phyloP scores from a whole-genome alignment of 2,329 filamentous ascomycete genomes.

The Penicillium decumbens region DNA sequence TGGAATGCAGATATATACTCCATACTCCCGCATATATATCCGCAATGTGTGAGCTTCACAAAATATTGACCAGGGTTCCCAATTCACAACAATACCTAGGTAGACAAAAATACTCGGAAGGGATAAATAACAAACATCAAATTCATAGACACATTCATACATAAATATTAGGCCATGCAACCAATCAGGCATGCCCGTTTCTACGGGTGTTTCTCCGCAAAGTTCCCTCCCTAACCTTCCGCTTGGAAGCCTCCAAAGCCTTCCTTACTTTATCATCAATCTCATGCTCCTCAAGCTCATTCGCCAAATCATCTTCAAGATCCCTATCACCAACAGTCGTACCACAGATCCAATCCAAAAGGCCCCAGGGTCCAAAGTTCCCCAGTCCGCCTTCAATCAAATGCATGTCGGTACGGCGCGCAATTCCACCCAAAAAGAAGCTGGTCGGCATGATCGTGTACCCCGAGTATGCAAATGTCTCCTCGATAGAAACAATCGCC shows the following conservation, averaged over 20 bases:
- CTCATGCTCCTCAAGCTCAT: constrained; percentile 36
- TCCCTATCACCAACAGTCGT: constrained; percentile 40
- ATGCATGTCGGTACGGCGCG: constrained; percentile 54
- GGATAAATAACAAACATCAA: background rate
- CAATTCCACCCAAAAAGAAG: constrained; percentile 56
- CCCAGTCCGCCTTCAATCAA: constrained; percentile 45
- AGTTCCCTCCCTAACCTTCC: constrained; percentile 24
- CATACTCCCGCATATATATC: background rate
- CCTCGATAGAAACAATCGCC: constrained; percentile 54
- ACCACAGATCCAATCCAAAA: constrained; percentile 44
- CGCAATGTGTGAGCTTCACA: background rate
- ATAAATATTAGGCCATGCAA: background rate
- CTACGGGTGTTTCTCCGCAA: constrained; percentile 11
- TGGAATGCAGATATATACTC: background rate
- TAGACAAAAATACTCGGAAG: too few relatives aligned
- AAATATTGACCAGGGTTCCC: background rate
- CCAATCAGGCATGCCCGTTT: background rate
- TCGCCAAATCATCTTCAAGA: constrained; percentile 49
- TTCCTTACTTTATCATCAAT: constrained; percentile 31
- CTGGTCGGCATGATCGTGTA: constrained; percentile 56
- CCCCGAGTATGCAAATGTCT: constrained; percentile 57
- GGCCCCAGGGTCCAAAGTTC: constrained; percentile 45
- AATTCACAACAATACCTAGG: background rate
- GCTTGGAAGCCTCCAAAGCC: constrained; percentile 30
- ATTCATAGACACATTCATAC: background rate